Conservation (phyloP, 179 eudicot genomes). For the Nepenthes alata region DNA sequence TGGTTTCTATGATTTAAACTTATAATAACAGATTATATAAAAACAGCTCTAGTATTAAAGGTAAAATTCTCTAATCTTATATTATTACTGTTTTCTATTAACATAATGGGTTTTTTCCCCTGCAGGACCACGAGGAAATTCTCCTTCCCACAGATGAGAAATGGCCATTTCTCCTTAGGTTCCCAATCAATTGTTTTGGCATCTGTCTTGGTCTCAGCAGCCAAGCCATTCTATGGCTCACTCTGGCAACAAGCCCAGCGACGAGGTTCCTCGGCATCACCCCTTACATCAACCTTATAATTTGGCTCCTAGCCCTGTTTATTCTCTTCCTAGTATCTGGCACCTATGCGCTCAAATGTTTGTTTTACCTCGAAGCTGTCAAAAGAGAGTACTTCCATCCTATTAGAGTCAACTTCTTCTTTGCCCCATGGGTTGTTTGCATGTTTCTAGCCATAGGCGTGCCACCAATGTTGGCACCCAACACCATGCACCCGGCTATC, state of each 20-base stretch:
- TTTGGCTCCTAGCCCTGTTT: slow-evolving; percentile 54
- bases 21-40: no score
- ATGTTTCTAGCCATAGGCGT: slow-evolving; percentile 76
- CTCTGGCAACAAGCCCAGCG: slow-evolving; percentile 44
- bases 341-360: slow-evolving; percentile 55
- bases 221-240: slow-evolving; percentile 80
- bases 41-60: no score
- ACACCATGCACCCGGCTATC: slow-evolving; percentile 42
- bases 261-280: slow-evolving; percentile 61
- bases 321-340: slow-evolving; percentile 36
- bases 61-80: no score
- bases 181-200: slow-evolving; percentile 83
- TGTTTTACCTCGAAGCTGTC: slow-evolving; percentile 82
- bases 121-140: slow-evolving; percentile 79
- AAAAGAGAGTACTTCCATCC: slow-evolving; percentile 88
- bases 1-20: no score
- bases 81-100: no score
- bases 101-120: background rate
- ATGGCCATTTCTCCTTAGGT: slow-evolving; percentile 97
- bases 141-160: slow-evolving; percentile 74
- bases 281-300: slow-evolving; percentile 48
- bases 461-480: slow-evolving; percentile 37
- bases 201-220: slow-evolving; percentile 87
- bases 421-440: slow-evolving; percentile 87
- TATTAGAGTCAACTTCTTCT: slow-evolving; percentile 86